These are phyloP conservation scores for Wickerhamiella vanderwaltii DNA, from an alignment of 805 yeast genomes.

Conservation along the genomic window DNA sequence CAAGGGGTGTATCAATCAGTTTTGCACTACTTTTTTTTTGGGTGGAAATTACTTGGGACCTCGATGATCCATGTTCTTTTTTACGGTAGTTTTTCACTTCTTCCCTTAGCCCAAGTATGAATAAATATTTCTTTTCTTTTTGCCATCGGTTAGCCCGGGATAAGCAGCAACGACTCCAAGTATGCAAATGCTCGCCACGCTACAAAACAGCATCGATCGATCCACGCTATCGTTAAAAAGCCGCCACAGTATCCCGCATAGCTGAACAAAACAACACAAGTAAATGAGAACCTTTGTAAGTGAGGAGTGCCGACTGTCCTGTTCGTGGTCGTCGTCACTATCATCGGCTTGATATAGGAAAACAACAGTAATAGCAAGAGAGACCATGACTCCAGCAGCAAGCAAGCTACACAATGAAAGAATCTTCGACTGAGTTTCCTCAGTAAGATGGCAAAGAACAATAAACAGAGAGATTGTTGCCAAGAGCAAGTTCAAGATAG, in stretches of 20 bases:
- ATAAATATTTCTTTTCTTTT: no score
- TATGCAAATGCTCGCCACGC: not conserved
- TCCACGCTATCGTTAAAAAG: not conserved
- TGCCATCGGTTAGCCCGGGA: no score
- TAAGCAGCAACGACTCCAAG: not conserved
- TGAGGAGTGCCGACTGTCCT: no score
- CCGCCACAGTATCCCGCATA: slow-evolving; percentile 6
- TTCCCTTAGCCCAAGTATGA: no score
- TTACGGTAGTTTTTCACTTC: no score
- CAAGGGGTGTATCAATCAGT: no score
- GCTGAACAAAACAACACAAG: slow-evolving; percentile 3
- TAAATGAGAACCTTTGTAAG: not conserved
- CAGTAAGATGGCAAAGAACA: slow-evolving; percentile 5
- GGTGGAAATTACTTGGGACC: no score
- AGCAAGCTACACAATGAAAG: not conserved
- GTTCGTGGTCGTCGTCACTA: not conserved
- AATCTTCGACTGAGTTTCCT: not conserved
- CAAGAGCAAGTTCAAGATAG: not conserved
- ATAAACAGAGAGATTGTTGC: slow-evolving; percentile 3
- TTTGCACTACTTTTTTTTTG: no score
- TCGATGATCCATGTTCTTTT: no score
- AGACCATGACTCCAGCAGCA: slow-evolving; percentile 6
- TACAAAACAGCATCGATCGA: no score
- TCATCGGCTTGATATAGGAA: not conserved
- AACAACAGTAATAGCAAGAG: slow-evolving; percentile 1